Evolutionary conservation across 192 early-diverging fungal genomes (phyloP).

Genomic region (Podochytrium sp.): DNA sequence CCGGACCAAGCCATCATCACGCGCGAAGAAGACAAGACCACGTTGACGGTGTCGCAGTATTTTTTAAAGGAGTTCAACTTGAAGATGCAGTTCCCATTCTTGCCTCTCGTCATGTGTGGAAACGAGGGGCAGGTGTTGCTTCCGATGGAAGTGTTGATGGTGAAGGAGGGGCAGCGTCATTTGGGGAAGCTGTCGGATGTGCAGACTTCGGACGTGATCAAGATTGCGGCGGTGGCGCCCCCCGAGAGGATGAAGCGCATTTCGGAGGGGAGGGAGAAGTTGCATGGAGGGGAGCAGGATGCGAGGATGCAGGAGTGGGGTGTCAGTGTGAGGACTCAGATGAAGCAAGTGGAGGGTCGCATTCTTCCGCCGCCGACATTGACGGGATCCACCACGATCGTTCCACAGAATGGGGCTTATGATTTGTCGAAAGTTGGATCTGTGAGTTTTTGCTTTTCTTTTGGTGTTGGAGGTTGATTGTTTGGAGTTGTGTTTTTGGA

Average conservation of each 20-base stretch:
- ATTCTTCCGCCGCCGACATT: slow-evolving; percentile 33
- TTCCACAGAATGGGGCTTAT: slow-evolving; percentile 25
- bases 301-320: slow-evolving; percentile 32
- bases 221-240: slow-evolving; percentile 31
- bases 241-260: slow-evolving; percentile 23
- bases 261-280: slow-evolving; percentile 2
- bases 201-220: slow-evolving; percentile 37
- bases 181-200: slow-evolving; percentile 34
- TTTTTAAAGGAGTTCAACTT: slow-evolving; percentile 29
- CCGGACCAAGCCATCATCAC: slow-evolving; percentile 6
- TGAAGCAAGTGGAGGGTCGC: slow-evolving; percentile 40
- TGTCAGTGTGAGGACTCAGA: slow-evolving; percentile 33
- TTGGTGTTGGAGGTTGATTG: not conserved
- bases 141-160: slow-evolving; percentile 32
- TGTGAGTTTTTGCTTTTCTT: not conserved
- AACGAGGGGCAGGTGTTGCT: slow-evolving; percentile 22
- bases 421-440: not conserved
- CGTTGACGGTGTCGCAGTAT: slow-evolving; percentile 42
- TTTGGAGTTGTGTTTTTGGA: not conserved
- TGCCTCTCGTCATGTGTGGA: slow-evolving; percentile 12
- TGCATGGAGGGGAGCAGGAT: not conserved
- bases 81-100: not conserved
- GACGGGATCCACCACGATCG: slow-evolving; percentile 8
- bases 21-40: not conserved
- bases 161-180: slow-evolving; percentile 28